A percentile compares a stretch with the other conserved stretches of the same genome.
Conservation (phyloP, 2,329 filamentous ascomycete species). For the Hypoxylon sp. region DNA sequence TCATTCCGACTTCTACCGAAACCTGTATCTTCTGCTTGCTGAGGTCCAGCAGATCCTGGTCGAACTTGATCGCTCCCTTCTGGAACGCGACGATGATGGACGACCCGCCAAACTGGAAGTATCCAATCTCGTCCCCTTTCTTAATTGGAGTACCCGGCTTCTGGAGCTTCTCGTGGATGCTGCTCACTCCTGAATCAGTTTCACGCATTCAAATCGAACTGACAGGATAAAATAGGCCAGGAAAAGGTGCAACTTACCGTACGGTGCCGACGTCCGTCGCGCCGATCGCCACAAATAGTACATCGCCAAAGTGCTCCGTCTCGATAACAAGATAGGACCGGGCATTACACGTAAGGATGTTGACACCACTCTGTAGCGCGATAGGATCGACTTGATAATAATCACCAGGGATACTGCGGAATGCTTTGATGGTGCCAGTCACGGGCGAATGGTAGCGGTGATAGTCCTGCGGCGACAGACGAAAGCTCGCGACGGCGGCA, state of each 20-base stretch:
- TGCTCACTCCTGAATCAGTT: conserved; percentile 30
- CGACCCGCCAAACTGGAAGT: conserved; percentile 59
- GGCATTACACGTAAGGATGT: conserved; percentile 57
- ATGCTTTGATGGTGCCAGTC: conserved; percentile 54
- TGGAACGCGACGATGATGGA: conserved; percentile 59
- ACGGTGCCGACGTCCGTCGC: conserved; percentile 58
- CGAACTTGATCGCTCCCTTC: conserved; percentile 55
- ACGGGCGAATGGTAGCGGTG: conserved; percentile 61
- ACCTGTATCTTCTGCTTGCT: conserved; percentile 54
- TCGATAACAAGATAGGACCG: conserved; percentile 55
- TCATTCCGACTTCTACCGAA: conserved; percentile 57
- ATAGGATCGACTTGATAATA: conserved; percentile 60
- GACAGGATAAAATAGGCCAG: neutral
- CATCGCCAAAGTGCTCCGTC: conserved; percentile 56
- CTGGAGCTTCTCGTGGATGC: conserved; percentile 54
- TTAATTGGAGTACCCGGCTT: conserved; percentile 50
- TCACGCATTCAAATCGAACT: neutral
- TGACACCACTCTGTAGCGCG: conserved; percentile 51
- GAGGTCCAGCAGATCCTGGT: conserved; percentile 54
- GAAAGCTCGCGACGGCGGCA: conserved; percentile 57
- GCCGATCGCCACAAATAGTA: conserved; percentile 59
- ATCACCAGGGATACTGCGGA: conserved; percentile 57
- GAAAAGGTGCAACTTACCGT: conserved; percentile 48
- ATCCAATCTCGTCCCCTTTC: conserved; percentile 57
- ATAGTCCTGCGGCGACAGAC: conserved; percentile 60